These are phyloP conservation scores for Mycena vitilis DNA, from an alignment of 768 basidiomycete species.

Conservation along the genomic window DNA sequence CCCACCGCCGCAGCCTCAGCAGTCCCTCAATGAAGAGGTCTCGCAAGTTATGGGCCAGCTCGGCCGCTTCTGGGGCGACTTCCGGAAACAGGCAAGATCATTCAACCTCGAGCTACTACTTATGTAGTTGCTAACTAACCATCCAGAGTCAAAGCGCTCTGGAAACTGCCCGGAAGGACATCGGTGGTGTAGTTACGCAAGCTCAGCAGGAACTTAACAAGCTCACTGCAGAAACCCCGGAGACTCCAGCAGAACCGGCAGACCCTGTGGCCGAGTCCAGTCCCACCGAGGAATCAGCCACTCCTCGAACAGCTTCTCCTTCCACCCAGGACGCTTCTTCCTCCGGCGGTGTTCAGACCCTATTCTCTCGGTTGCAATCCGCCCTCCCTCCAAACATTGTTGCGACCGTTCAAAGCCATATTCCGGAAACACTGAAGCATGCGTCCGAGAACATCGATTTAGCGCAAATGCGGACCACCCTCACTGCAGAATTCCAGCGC, in stretches of 20 bases:
- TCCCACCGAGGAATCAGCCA: slow-evolving; percentile 38
- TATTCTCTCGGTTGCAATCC: slow-evolving; percentile 79
- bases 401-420: slow-evolving; percentile 71
- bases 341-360: slow-evolving; percentile 50
- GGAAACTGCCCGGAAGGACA: slow-evolving; percentile 77
- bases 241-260: slow-evolving; percentile 20
- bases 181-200: slow-evolving; percentile 78
- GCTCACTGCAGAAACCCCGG: slow-evolving; percentile 55
- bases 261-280: slow-evolving; percentile 34
- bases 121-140: slow-evolving; percentile 22
- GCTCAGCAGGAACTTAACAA: slow-evolving; percentile 83
- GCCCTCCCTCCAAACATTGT: slow-evolving; percentile 82
- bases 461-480: slow-evolving; percentile 70
- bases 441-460: slow-evolving; percentile 75
- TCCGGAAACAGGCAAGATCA: slow-evolving; percentile 82
- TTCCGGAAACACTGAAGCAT: slow-evolving; percentile 75
- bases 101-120: slow-evolving; percentile 13
- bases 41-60: slow-evolving; percentile 90
- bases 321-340: slow-evolving; percentile 37
- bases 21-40: slow-evolving; percentile 87
- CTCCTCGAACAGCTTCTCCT: slow-evolving; percentile 43
- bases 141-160: slow-evolving; percentile 76
- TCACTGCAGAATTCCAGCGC: slow-evolving; percentile 75
- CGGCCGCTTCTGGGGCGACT: slow-evolving; percentile 90
- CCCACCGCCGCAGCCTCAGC: slow-evolving; percentile 55